Conservation (phyloP, 2,329 filamentous ascomycete species). For the Rhinocladiella similis region DNA sequence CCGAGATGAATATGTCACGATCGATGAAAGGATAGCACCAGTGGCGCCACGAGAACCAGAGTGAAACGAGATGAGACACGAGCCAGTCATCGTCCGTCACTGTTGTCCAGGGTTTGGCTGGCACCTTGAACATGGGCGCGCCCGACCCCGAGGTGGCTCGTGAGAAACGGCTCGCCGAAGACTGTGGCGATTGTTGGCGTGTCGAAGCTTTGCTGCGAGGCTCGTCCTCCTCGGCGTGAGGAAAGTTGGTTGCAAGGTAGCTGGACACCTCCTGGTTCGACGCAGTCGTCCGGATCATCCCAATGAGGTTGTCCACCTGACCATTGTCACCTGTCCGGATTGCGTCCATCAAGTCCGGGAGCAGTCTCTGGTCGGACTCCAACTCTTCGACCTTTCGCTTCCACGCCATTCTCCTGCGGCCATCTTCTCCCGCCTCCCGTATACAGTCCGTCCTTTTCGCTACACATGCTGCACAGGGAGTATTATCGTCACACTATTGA, state of each 20-base stretch:
- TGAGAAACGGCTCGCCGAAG: not conserved
- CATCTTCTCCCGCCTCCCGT: constrained; percentile 11
- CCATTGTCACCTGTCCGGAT: constrained; percentile 2
- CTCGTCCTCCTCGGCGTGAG: not conserved
- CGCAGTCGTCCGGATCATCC: not conserved
- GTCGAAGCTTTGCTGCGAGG: constrained; percentile 4
- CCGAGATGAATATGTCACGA: constrained; percentile 33
- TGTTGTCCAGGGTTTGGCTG: constrained; percentile 32
- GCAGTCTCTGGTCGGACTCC: constrained; percentile 2
- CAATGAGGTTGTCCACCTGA: constrained; percentile 1
- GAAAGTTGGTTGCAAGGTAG: constrained; percentile 6
- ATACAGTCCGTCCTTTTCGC: constrained; percentile 9
- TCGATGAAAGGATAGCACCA: constrained; percentile 35
- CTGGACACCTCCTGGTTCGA: constrained; percentile 1
- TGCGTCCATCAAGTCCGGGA: constrained; percentile 4
- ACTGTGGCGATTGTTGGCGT: constrained; percentile 3
- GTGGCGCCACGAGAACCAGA: constrained; percentile 37
- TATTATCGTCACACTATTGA: constrained; percentile 18
- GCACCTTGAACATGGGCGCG: not conserved
- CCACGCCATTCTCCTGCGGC: constrained; percentile 10
- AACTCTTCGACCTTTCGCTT: constrained; percentile 18
- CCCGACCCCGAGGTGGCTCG: not conserved
- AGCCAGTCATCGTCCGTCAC: constrained; percentile 35
- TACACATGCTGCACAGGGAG: constrained; percentile 12
- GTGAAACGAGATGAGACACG: constrained; percentile 36